Conservation (phyloP, 768 basidiomycete species). For the Psilocybe tampanensis region DNA sequence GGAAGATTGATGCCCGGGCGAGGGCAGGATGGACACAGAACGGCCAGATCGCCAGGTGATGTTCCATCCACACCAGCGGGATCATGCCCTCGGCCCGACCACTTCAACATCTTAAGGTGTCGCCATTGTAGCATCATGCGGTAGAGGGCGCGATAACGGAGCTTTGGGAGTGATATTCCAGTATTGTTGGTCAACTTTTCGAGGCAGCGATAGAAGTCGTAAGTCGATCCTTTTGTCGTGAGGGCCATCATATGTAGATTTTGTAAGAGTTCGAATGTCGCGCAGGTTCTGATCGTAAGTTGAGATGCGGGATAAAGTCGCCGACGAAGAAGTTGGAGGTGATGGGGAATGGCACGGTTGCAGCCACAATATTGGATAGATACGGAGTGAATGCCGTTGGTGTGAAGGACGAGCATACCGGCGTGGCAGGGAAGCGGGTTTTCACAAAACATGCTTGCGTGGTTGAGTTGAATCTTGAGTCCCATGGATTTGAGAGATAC, state of each 20-base stretch:
- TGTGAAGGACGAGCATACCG: conserved; percentile 23
- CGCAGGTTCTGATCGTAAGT: conserved; percentile 15
- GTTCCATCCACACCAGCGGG: not conserved
- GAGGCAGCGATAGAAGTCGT: conserved; percentile 3
- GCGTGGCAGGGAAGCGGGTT: not conserved
- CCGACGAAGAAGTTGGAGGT: conserved; percentile 2
- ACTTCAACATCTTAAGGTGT: conserved; percentile 3
- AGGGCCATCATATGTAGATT: conserved; percentile 20
- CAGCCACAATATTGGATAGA: conserved; percentile 28
- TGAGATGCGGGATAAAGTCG: conserved; percentile 22
- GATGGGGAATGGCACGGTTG: conserved; percentile 2
- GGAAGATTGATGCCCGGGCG: conserved; percentile 2
- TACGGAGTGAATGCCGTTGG: conserved; percentile 26
- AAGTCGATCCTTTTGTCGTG: conserved; percentile 20
- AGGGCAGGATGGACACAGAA: conserved; percentile 1
- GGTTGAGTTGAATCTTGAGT: conserved; percentile 12
- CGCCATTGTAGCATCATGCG: conserved; percentile 5
- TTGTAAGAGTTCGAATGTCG: conserved; percentile 17
- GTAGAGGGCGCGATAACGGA: not conserved
- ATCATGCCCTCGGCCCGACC: not conserved
- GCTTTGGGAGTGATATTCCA: not conserved
- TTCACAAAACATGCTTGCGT: conserved; percentile 7
- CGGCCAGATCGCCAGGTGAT: not conserved
- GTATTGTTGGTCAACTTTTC: not conserved
- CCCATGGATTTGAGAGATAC: conserved; percentile 6